Conservation (phyloP, 139 green algal species). For the Tetraselmis striata region DNA sequence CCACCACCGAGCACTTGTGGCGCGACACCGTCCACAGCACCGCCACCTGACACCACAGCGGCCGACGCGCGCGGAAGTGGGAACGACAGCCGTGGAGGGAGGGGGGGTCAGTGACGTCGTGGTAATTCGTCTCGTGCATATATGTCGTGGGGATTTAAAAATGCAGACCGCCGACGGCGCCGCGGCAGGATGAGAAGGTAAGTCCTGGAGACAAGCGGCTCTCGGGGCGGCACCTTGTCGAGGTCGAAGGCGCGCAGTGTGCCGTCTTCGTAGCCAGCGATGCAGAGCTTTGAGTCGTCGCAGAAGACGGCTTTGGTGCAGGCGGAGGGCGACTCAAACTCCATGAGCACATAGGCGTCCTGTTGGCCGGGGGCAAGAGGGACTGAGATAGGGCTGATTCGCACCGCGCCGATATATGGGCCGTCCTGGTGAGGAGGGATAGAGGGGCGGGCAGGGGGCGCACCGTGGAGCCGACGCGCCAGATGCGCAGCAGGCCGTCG, state of each 20-base stretch:
- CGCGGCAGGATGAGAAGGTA: too few relatives aligned
- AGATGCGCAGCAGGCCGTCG: conserved; percentile 38
- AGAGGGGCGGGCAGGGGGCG: neutral
- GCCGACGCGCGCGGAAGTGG: neutral
- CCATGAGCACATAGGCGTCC: neutral
- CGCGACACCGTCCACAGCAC: neutral
- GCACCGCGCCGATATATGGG: too few relatives aligned
- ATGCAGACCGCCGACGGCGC: too few relatives aligned
- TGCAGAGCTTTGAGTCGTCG: neutral
- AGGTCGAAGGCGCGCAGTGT: neutral
- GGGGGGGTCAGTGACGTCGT: too few relatives aligned
- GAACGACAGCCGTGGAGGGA: too few relatives aligned
- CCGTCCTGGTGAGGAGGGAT: too few relatives aligned
- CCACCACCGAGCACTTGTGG: neutral
- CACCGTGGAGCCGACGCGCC: conserved; percentile 12
- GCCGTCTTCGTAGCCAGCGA: neutral
- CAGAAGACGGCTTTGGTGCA: neutral
- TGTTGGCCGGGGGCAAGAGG: too few relatives aligned
- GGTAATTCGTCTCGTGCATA: too few relatives aligned
- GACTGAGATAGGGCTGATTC: too few relatives aligned
- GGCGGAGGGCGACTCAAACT: neutral
- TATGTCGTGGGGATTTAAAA: too few relatives aligned
- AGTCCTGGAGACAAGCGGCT: too few relatives aligned
- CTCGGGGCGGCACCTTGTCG: neutral
- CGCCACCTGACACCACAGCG: neutral